Evolutionary conservation across 2,329 filamentous ascomycete genomes (phyloP).

Genomic region (Colletotrichum coccodes): DNA sequence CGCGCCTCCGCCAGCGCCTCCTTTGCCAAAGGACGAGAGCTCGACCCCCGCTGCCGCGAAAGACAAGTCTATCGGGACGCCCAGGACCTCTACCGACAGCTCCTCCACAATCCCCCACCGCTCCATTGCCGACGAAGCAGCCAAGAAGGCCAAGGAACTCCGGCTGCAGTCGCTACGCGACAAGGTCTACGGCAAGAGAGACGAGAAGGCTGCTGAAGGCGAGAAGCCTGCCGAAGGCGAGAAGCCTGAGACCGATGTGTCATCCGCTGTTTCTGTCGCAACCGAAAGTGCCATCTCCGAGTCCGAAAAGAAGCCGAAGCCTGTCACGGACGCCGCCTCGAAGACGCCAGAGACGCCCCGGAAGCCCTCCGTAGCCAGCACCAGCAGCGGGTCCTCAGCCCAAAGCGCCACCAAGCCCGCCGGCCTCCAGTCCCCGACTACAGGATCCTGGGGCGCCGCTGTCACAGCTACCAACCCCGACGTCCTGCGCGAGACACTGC

Average conservation of each 20-base stretch:
- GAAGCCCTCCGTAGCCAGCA: conserved; percentile 19
- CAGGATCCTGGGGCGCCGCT: conserved; percentile 51
- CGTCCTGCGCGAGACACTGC: conserved; percentile 45
- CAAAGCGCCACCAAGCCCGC: conserved; percentile 33
- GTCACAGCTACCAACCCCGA: conserved; percentile 34
- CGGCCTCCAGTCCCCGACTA: conserved; percentile 57
- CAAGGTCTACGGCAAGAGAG: conserved; percentile 63
- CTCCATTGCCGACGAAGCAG: conserved; percentile 73
- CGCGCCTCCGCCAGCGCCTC: conserved; percentile 40
- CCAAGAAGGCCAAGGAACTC: conserved; percentile 70
- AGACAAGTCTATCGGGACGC: conserved; percentile 40
- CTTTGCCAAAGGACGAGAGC: conserved; percentile 37
- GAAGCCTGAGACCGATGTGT: conserved; percentile 22
- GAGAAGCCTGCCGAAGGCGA: conserved; percentile 35
- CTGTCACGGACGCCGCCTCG: neutral
- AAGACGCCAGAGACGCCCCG: conserved; percentile 19
- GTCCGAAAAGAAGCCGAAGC: conserved; percentile 23
- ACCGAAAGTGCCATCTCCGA: neutral
- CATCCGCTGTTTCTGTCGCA: conserved; percentile 8
- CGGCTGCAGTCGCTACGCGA: conserved; percentile 63
- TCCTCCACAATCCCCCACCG: conserved; percentile 55
- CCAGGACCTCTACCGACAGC: conserved; percentile 30
- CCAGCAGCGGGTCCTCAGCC: neutral
- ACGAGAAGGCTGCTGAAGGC: conserved; percentile 33
- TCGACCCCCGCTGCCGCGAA: conserved; percentile 15